phyloP scores from a whole-genome alignment of 1,139 yeast species.

The Suhomyces taliae region DNA sequence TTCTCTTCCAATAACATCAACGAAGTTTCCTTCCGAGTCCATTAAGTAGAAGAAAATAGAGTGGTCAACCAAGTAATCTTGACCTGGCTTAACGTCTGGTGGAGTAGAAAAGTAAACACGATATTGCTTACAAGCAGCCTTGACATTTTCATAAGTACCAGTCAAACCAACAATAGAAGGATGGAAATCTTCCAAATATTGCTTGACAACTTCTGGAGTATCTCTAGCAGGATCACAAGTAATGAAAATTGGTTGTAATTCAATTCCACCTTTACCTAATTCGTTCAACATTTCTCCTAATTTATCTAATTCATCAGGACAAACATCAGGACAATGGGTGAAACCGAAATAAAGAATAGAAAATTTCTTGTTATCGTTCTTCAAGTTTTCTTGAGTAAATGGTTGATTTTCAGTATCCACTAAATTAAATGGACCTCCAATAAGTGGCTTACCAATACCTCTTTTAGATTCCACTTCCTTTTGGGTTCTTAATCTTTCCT shows the following conservation, averaged over 20 bases:
- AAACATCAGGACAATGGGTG: constrained; percentile 96
- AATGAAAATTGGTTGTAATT: constrained; percentile 81
- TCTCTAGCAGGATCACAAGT: constrained; percentile 98
- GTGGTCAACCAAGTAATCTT: constrained; percentile 94
- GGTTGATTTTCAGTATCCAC: constrained; percentile 66
- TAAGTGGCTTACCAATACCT: constrained; percentile 87
- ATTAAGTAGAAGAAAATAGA: constrained; percentile 92
- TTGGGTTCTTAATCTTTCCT: constrained; percentile 69
- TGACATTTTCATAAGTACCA: constrained; percentile 83
- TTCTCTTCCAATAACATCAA: constrained; percentile 92
- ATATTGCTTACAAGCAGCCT: constrained; percentile 79
- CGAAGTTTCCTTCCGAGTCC: constrained; percentile 95
- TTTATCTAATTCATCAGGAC: constrained; percentile 96
- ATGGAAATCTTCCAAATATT: constrained; percentile 83
- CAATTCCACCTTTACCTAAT: constrained; percentile 53
- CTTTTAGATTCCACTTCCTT: constrained; percentile 81
- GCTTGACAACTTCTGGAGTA: constrained; percentile 75
- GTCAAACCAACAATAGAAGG: constrained; percentile 86
- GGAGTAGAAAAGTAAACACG: constrained; percentile 97
- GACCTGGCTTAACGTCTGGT: constrained; percentile 88
- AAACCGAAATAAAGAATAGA: constrained; percentile 89
- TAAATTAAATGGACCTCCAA: constrained; percentile 86
- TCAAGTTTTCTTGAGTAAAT: constrained; percentile 75
- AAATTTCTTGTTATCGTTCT: constrained; percentile 61
- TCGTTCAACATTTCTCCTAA: constrained; percentile 74